Conservation (phyloP, 2,329 filamentous ascomycete genomes). For the Cytospora chrysosperma region DNA sequence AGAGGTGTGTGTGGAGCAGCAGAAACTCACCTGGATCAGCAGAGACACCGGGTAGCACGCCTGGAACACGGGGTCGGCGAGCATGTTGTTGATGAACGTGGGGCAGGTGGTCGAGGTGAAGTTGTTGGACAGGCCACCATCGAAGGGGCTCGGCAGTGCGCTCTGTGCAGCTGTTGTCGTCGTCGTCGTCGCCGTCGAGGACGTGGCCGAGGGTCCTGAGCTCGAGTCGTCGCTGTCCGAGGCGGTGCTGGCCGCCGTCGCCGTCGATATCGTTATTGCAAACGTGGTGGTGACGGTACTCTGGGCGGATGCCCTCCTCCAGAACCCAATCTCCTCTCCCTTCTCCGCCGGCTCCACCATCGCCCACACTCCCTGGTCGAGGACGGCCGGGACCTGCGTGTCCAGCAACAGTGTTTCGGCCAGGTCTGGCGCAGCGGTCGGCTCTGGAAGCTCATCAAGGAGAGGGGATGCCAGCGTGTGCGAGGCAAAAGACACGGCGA, state of each 20-base stretch:
- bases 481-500: slow-evolving; percentile 29
- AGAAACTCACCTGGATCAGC: slow-evolving; percentile 74
- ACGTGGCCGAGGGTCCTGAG: slow-evolving; percentile 26
- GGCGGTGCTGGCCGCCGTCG: slow-evolving; percentile 35
- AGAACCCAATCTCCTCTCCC: slow-evolving; percentile 33
- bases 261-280: slow-evolving; percentile 22
- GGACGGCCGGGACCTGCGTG: slow-evolving; percentile 35
- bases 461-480: slow-evolving; percentile 29
- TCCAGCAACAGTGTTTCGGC: slow-evolving; percentile 38
- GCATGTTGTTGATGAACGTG: slow-evolving; percentile 65
- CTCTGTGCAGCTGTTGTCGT: slow-evolving; percentile 33
- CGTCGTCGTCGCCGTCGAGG: slow-evolving; percentile 31
- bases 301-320: slow-evolving; percentile 22
- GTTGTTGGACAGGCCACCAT: slow-evolving; percentile 61
- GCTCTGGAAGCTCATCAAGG: slow-evolving; percentile 25
- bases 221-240: slow-evolving; percentile 1
- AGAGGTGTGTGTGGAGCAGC: no score
- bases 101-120: slow-evolving; percentile 61
- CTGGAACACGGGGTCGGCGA: slow-evolving; percentile 65
- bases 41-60: slow-evolving; percentile 81
- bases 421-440: slow-evolving; percentile 29
- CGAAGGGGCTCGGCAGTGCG: slow-evolving; percentile 64
- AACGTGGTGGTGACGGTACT: slow-evolving; percentile 17
- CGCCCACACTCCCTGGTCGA: slow-evolving; percentile 37
- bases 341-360: slow-evolving; percentile 38